Conservation (phyloP, 2,329 filamentous ascomycete genomes). For the Colletotrichum paranaense region DNA sequence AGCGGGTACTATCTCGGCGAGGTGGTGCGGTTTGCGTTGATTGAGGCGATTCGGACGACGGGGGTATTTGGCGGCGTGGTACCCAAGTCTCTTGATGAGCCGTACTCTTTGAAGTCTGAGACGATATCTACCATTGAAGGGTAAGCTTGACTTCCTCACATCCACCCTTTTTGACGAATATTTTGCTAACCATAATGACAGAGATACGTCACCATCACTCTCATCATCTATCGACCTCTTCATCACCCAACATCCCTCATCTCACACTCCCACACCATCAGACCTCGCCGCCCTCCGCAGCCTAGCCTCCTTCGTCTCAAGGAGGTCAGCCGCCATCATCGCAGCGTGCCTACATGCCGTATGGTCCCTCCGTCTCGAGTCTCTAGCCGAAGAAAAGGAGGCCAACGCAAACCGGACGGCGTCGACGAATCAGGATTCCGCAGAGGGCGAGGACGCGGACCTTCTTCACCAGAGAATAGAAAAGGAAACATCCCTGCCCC, state of each 20-base stretch:
- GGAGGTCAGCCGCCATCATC: constrained; percentile 69
- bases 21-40: constrained; percentile 66
- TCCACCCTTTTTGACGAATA: not conserved
- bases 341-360: constrained; percentile 69
- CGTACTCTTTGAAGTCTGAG: constrained; percentile 71
- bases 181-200: constrained; percentile 40
- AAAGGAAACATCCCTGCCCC: constrained; percentile 57
- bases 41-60: constrained; percentile 67
- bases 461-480: constrained; percentile 53
- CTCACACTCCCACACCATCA: constrained; percentile 49
- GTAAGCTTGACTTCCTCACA: constrained; percentile 49
- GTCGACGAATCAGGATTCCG: not conserved
- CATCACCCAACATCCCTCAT: constrained; percentile 59
- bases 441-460: constrained; percentile 37
- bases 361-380: constrained; percentile 66
- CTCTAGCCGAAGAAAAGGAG: constrained; percentile 50
- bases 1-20: constrained; percentile 76
- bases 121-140: constrained; percentile 67
- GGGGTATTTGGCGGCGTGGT: constrained; percentile 67
- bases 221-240: constrained; percentile 61
- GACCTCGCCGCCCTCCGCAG: constrained; percentile 65
- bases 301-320: constrained; percentile 65
- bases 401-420: constrained; percentile 40
- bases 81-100: constrained; percentile 61
- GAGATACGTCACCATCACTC: constrained; percentile 57